Base-by-base conservation (phyloP, 2,329 filamentous ascomycete species). In the Raffaelea arxii region DNA sequence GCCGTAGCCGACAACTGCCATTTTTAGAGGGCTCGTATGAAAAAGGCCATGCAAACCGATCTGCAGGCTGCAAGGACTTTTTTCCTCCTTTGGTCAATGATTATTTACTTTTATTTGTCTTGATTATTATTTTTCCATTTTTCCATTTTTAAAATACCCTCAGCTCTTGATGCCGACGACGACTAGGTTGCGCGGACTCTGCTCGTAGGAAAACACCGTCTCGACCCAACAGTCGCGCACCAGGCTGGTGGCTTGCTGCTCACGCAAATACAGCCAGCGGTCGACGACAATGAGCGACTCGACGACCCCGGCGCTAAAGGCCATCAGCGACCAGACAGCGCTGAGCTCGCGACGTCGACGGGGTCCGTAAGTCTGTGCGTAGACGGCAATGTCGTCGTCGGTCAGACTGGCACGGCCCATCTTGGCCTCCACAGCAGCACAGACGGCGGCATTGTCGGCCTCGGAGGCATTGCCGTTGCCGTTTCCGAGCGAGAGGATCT, bases 251-350 rank as follows among this genome's bases (percentile, higher is more conserved):
- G 83, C 76, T 43, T 67, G 58, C 55, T 94, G 86, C 66, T 98
- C 91, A 48, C 71, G 76, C 54, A 98, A 68, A 66, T 83, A 98
- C 51, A 86, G 68, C 86, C 88, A 98, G 40, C 92, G 76, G 69
- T 98, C 92, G 40, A 84, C 79, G 44, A 94, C 88, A 56, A 98
- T 91, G 49, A 94, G 70, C 25, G 88, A 87, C 69, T 98, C 92
- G 3, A 94, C 82, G 4, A 95, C 84, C 19, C 80, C 80, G 3
- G 91, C 90, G 62, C 88, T 94, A 58, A 95, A 96, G 1, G 92
- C 90, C 91, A 98, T 98, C 57, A 98, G 63, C 55, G 80, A 88
- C 92, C 92, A 98, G 49, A 94, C 78, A 7, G 94, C 75, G 58
- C 84, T 88, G 35, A 98, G 67, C 59, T 96, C 84, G 56, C 88